These are phyloP conservation scores for Urostyla sp. DNA, from an alignment of 73 alveolate genomes.

Conservation along the genomic window DNA sequence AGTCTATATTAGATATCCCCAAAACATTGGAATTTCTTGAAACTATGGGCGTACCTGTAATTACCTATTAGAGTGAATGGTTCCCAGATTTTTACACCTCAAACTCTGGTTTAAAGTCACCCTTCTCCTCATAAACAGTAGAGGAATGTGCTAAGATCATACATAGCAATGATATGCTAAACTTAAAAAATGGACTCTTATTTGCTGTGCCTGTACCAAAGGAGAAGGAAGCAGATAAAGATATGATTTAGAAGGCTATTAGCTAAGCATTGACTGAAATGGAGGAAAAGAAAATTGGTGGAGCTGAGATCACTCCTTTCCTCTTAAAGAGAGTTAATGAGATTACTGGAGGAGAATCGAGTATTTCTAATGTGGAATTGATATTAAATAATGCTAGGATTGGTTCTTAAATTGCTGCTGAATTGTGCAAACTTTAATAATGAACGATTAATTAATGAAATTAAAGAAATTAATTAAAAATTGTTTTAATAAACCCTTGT, in stretches of 20 bases:
- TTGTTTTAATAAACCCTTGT: neutral
- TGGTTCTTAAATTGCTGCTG: slow-evolving; percentile 91
- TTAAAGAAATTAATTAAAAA: neutral
- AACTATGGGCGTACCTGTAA: slow-evolving; percentile 79
- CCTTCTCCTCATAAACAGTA: slow-evolving; percentile 68
- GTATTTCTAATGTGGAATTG: slow-evolving; percentile 86
- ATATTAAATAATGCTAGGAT: slow-evolving; percentile 90
- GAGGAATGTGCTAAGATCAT: slow-evolving; percentile 85
- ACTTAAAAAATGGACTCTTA: slow-evolving; percentile 81
- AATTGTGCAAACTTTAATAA: too few relatives aligned
- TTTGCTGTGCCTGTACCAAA: slow-evolving; percentile 93
- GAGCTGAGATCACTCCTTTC: slow-evolving; percentile 94
- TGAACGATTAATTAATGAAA: slow-evolving; percentile 50
- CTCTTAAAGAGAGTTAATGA: slow-evolving; percentile 93
- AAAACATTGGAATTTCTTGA: slow-evolving; percentile 74
- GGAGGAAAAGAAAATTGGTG: slow-evolving; percentile 74
- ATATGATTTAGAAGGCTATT: slow-evolving; percentile 75
- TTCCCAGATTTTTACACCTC: slow-evolving; percentile 91
- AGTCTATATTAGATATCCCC: slow-evolving; percentile 84
- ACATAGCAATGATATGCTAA: slow-evolving; percentile 71
- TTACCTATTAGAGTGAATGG: slow-evolving; percentile 75
- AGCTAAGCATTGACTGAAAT: slow-evolving; percentile 80
- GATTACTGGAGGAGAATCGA: slow-evolving; percentile 88
- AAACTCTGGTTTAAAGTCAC: slow-evolving; percentile 71
- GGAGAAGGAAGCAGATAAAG: slow-evolving; percentile 80